A percentile compares a stretch with the other conserved stretches of the same genome.
These are phyloP conservation scores for Aleurites moluccanus DNA, from an alignment of 441 rosid species.

Conservation along the genomic window DNA sequence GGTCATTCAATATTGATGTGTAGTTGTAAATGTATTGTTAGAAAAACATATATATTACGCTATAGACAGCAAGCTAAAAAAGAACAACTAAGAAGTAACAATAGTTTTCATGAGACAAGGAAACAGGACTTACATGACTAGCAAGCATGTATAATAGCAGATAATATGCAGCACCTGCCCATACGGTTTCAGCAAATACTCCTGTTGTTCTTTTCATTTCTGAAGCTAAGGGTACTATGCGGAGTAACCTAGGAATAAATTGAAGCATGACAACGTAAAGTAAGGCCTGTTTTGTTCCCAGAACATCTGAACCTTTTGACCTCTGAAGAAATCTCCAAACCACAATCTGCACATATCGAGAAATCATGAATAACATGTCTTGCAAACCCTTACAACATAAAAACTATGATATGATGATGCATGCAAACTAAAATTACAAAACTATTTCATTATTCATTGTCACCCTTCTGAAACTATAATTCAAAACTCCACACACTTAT, in stretches of 20 bases:
- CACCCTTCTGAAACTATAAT: conserved; percentile 4
- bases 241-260: conserved; percentile 71
- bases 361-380: conserved; percentile 18
- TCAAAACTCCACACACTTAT: background rate
- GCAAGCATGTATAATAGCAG: conserved; percentile 94
- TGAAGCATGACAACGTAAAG: conserved; percentile 67
- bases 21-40: background rate
- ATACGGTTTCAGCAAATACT: conserved; percentile 94
- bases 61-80: background rate
- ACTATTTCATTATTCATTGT: background rate
- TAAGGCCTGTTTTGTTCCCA: conserved; percentile 73
- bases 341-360: conserved; percentile 53
- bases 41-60: background rate
- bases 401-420: background rate
- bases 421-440: conserved; percentile 12
- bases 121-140: conserved; percentile 80
- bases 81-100: background rate
- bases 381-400: conserved; percentile 15
- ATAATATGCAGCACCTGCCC: conserved; percentile 99
- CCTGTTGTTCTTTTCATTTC: conserved; percentile 96
- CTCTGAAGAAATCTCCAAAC: conserved; percentile 81
- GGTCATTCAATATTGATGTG: background rate
- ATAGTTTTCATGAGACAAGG: conserved; percentile 1
- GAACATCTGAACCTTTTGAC: conserved; percentile 75
- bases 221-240: conserved; percentile 71